Evolutionary conservation across 805 yeast genomes (phyloP).

Genomic region (Saccharomycopsis vini): DNA sequence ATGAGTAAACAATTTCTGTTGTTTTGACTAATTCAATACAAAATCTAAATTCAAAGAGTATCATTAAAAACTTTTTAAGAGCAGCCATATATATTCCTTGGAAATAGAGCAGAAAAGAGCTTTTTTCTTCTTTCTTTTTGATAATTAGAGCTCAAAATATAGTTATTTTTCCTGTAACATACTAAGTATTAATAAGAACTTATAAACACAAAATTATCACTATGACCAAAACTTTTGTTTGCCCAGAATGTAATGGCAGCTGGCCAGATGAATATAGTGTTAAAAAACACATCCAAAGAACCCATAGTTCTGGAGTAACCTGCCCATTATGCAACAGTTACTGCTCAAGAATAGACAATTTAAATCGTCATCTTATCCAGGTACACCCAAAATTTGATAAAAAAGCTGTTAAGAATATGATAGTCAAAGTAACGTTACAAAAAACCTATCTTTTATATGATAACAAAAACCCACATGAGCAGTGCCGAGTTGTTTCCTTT

Average conservation of each 20-base stretch:
- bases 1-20: no score
- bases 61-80: no score
- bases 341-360: background rate
- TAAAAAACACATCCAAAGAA: background rate
- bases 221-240: background rate
- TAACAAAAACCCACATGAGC: background rate
- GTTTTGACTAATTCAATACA: no score
- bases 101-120: background rate
- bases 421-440: background rate
- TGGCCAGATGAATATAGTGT: background rate
- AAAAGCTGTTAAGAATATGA: background rate
- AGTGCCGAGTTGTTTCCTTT: background rate
- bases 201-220: background rate
- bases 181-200: background rate
- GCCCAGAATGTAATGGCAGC: background rate
- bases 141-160: background rate
- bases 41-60: no score
- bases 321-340: background rate
- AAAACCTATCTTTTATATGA: background rate
- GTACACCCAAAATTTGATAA: background rate
- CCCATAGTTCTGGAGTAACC: background rate
- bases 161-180: background rate
- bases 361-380: background rate
- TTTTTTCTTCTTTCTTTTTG: background rate
- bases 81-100: background rate